Evolutionary conservation across 345 rosid species (phyloP).

Genomic region (Geranium brycei): DNA sequence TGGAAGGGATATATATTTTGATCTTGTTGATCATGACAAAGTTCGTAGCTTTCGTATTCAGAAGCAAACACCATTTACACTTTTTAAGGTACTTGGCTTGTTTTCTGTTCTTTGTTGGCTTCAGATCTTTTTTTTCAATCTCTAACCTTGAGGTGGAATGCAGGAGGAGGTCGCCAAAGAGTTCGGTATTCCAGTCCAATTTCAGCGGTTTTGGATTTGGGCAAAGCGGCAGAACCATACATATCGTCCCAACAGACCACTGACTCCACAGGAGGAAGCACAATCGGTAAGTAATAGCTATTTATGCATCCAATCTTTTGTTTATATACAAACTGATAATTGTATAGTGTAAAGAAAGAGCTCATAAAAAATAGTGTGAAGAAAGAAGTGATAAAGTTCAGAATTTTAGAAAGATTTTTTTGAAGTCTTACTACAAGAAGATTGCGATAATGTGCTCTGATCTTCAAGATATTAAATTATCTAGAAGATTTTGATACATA

Average conservation of each 20-base stretch:
- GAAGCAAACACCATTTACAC: constrained; percentile 60
- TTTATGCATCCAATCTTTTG: not conserved
- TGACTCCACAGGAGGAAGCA: constrained; percentile 70
- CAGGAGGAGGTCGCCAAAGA: constrained; percentile 97
- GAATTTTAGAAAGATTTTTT: too few species aligned
- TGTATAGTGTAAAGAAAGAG: not conserved
- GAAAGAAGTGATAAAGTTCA: not conserved
- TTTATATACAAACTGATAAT: not conserved
- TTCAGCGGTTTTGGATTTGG: constrained; percentile 93
- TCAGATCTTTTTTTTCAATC: not conserved
- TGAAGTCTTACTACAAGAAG: too few species aligned
- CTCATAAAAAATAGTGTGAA: too few species aligned
- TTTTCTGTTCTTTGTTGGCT: not conserved
- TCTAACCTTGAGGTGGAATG: constrained; percentile 10
- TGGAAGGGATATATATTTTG: constrained; percentile 87
- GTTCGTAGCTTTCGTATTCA: constrained; percentile 83
- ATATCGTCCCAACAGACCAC: constrained; percentile 85
- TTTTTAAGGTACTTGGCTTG: constrained; percentile 53
- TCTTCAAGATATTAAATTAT: too few species aligned
- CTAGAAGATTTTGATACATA: too few species aligned
- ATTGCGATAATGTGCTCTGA: too few species aligned
- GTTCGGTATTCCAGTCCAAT: constrained; percentile 77
- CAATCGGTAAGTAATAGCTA: constrained; percentile 40
- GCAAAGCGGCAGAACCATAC: constrained; percentile 97
- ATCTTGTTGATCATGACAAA: constrained; percentile 96